phyloP scores from a whole-genome alignment of 2,329 filamentous ascomycete species.

The Pseudogymnoascus sp. region DNA sequence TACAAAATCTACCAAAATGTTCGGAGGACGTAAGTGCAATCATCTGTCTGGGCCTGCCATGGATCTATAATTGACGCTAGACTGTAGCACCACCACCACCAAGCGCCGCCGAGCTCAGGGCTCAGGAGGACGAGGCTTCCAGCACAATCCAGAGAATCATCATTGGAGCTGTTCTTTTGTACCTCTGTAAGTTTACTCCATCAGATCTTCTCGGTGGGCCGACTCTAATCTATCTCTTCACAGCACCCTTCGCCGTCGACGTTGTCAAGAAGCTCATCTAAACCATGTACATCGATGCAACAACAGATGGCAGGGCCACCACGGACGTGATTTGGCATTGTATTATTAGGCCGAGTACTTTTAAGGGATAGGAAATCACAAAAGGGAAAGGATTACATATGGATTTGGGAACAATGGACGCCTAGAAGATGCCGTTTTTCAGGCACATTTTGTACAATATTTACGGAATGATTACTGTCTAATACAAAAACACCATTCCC shows the following conservation, averaged over 20 bases:
- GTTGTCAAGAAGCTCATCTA: constrained; percentile 43
- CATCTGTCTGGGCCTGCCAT: neutral
- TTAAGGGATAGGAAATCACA: neutral
- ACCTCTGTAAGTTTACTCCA: constrained; percentile 57
- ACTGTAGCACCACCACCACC: constrained; percentile 52
- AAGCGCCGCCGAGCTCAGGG: constrained; percentile 60
- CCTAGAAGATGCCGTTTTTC: neutral
- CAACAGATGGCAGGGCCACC: neutral
- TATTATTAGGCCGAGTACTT: constrained; percentile 6
- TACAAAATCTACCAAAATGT: constrained; percentile 39
- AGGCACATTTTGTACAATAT: constrained; percentile 10
- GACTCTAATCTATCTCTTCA: constrained; percentile 9
- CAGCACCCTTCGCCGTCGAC: constrained; percentile 48
- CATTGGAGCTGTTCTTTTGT: constrained; percentile 58
- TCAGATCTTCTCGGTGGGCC: constrained; percentile 3
- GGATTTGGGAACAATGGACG: neutral
- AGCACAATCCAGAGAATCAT: constrained; percentile 59
- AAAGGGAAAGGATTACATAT: constrained; percentile 2
- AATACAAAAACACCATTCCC: constrained; percentile 6
- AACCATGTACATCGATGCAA: constrained; percentile 11
- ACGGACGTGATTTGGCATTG: constrained; percentile 5
- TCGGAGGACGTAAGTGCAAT: constrained; percentile 48
- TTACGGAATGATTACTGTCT: constrained; percentile 5
- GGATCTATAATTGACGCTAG: neutral
- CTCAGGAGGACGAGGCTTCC: constrained; percentile 58